phyloP scores from a whole-genome alignment of 169 alveolate species.

The Plasmodium adleri region DNA sequence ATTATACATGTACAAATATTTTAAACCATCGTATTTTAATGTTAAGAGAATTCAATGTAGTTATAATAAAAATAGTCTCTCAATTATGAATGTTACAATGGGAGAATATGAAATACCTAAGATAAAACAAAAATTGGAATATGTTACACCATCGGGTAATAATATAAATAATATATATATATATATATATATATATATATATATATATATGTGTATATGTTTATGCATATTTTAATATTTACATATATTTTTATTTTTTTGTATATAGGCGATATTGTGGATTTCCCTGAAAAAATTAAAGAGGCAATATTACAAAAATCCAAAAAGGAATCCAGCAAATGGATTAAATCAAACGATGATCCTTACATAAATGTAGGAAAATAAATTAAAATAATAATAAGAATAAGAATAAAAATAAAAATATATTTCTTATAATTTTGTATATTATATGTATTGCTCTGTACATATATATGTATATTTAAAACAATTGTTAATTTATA shows the following conservation, averaged over 20 bases:
- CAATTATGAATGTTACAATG: constrained; percentile 76
- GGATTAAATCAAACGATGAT: constrained; percentile 73
- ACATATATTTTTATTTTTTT: constrained; percentile 1
- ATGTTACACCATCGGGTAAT: constrained; percentile 70
- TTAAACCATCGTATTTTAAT: constrained; percentile 73
- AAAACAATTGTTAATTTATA: background rate
- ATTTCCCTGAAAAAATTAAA: constrained; percentile 64
- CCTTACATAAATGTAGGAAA: constrained; percentile 69
- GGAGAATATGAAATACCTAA: constrained; percentile 48
- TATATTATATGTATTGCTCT: background rate
- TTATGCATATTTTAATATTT: constrained; percentile 2
- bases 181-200: no score
- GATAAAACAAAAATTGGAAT: constrained; percentile 59
- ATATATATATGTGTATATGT: background rate
- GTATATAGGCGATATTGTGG: constrained; percentile 49
- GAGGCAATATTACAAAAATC: constrained; percentile 52
- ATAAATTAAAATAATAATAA: background rate
- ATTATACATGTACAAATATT: constrained; percentile 74
- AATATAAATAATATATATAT: background rate
- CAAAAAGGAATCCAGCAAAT: constrained; percentile 40
- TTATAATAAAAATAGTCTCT: constrained; percentile 70
- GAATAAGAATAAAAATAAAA: no score
- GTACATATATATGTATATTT: background rate
- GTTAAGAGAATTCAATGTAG: constrained; percentile 70
- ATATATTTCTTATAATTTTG: background rate